Base-by-base conservation (phyloP, 2,329 filamentous ascomycete genomes). In the Hymenoscyphus repandus region DNA sequence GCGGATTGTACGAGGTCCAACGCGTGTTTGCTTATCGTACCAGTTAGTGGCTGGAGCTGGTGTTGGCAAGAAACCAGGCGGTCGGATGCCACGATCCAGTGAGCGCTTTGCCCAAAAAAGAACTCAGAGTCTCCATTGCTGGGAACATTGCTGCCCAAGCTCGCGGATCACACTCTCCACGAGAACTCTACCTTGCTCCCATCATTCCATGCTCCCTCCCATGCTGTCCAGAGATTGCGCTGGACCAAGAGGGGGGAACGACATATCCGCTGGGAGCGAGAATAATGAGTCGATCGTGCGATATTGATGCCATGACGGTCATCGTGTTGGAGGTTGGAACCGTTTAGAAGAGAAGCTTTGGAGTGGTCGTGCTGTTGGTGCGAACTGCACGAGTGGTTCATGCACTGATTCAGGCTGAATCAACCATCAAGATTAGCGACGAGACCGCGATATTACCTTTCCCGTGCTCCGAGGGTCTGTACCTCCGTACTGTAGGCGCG, bases 391-490 rank as follows among this genome's bases (percentile, higher is more conserved):
- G 10, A 17, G 18, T 17, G 18, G 42, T 45, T 44, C 42, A 45
- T 45, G 42, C 44, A 46, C 15, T 13, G 13, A 11, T 41, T 52
- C 46, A 52, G 50, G 36, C 50, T 49, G 45, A 46, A 48, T 47
- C 15, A 15, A 4, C 18, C 36, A 41, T 33, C 31, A 45, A 52
- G 50, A 52, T 52, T 52, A 38, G 46, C 50, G 50, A 52, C 13
- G 31, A 15, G 11, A 11, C 27, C 49, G 45, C 50, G 34, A 41
- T 45, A 44, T 46, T 17, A 45, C 31, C 22, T 45, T 45, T 41
- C n/a, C 18, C 15, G 38, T 13, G 27, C 32, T 22, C 47, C 43
- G 43, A 12, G n/a, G n/a, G n/a, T n/a, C n/a, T n/a, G n/a, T n/a
- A n/a, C n/a, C n/a, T n/a, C n/a, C n/a, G n/a, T n/a, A n/a, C n/a